Evolutionary conservation across 2,329 filamentous ascomycete species (phyloP).

Genomic region (Trichoderma asperellum): DNA sequence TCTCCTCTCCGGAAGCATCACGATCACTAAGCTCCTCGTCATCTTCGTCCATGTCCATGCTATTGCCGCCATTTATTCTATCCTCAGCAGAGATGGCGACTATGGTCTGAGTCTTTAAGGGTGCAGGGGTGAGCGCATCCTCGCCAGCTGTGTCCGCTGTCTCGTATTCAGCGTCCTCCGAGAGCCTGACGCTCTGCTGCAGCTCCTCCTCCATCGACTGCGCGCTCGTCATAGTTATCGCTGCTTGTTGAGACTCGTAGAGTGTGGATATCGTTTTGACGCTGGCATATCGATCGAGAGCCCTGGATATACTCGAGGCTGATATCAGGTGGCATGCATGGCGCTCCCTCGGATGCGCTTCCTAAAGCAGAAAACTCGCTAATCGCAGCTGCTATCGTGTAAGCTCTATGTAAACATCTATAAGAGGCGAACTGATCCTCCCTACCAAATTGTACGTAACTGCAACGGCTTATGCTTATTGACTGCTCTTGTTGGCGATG

Average conservation of each 20-base stretch:
- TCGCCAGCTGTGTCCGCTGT: constrained; percentile 41
- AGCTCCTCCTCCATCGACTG: constrained; percentile 62
- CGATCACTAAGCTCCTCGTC: constrained; percentile 46
- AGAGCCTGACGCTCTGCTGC: constrained; percentile 58
- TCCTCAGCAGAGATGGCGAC: neutral
- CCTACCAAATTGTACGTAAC: constrained; percentile 17
- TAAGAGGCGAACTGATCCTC: neutral
- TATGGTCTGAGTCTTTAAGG: constrained; percentile 17
- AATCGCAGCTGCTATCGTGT: constrained; percentile 24
- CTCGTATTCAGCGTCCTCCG: constrained; percentile 53
- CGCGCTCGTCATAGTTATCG: constrained; percentile 52
- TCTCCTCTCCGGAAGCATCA: constrained; percentile 48
- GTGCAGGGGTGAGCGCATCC: constrained; percentile 34
- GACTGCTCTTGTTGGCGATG: constrained; percentile 15
- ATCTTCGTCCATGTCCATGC: constrained; percentile 34
- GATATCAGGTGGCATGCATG: constrained; percentile 36
- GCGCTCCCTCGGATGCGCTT: constrained; percentile 21
- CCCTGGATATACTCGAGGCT: constrained; percentile 32
- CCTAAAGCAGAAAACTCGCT: constrained; percentile 27
- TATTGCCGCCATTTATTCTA: constrained; percentile 1
- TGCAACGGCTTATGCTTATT: constrained; percentile 1
- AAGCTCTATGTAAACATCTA: constrained; percentile 10
- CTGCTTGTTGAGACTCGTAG: constrained; percentile 35
- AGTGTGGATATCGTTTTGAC: constrained; percentile 29
- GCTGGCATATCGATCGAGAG: constrained; percentile 40